Base-by-base conservation (phyloP, 768 basidiomycete genomes). In the Suillus paluster region DNA sequence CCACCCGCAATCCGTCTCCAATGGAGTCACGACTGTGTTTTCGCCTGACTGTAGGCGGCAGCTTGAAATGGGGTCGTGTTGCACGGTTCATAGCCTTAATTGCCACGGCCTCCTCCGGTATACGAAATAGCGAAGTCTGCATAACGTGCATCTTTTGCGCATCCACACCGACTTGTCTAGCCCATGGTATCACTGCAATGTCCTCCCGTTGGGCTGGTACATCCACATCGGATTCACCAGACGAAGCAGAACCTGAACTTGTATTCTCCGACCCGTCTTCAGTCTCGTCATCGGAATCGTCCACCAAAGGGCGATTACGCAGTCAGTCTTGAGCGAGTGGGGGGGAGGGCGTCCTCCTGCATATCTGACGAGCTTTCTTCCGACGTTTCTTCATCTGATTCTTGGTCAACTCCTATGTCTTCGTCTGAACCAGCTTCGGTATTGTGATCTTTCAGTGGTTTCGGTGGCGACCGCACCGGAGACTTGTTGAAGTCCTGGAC, bases 61-160 rank as follows among this genome's bases (percentile, higher is more conserved):
- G 58, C 73, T 67, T 74, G 63, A 65, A 75, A 66, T 71, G 76
- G 21, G 74, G 64, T 17, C 75, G 75, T 45, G 73, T 48, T 61
- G 79, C 74, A 63, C 83, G 76, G 63, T 81, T 83, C 66, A 85
- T 67, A 38, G 83, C 84, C 65, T 81, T 84, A 59, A 90, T 78
- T 2, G 85, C 86, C 2, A 84, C 89, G 15, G 85, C 88, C 68
- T 90, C 89, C 71, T 92, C 90, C 15, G 88, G 88, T 72, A 86
- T 80, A 49, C 89, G 84, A 71, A 97, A 97, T 57, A 97, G 77
- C 38, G 91, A 90, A 0, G 91, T 87, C 69, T 97, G 95, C 95
- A 97, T 97, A 58, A 96, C 92, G 69, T 94, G 91, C 83, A 95
- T 87, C 76, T 88, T 90, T 73, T 93, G 92, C 15, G 89, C 83